phyloP scores from a whole-genome alignment of 169 alveolate species.

The Cystoisospora suis region DNA sequence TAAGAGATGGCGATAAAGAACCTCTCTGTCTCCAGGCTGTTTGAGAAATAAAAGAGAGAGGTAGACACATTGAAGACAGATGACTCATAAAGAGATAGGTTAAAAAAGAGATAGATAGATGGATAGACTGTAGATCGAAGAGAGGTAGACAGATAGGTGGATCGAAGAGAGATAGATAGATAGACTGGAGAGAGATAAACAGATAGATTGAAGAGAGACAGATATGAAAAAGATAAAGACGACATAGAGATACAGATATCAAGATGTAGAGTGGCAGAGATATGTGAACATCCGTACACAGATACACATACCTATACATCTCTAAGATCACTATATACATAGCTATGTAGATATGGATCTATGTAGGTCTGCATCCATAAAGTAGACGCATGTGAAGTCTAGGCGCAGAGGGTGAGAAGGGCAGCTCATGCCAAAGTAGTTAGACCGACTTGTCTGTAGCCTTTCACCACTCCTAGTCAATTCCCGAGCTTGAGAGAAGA shows the following conservation, averaged over 20 bases:
- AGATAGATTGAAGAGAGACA: background rate
- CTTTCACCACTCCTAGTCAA: no score
- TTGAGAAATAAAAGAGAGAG: background rate
- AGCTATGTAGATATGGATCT: background rate
- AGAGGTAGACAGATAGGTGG: background rate
- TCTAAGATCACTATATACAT: background rate
- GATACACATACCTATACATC: background rate
- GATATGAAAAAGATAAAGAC: background rate
- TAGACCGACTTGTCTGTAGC: no score
- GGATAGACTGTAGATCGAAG: background rate
- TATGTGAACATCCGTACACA: background rate
- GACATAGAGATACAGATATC: background rate
- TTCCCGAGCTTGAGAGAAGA: no score
- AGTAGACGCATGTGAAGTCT: no score
- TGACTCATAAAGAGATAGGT: background rate
- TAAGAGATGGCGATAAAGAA: background rate
- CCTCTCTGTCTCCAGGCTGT: conserved; percentile 16
- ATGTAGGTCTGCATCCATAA: no score
- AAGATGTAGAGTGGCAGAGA: background rate
- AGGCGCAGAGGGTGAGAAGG: no score
- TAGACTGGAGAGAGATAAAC: background rate
- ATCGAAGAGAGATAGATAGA: background rate
- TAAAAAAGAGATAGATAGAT: background rate
- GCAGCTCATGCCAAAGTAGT: no score
- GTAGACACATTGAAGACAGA: no score